Evolutionary conservation across 805 yeast species (phyloP), one percentile per base, ranked within the genome.

Genomic region (Scheffersomyces ergatensis): DNA sequence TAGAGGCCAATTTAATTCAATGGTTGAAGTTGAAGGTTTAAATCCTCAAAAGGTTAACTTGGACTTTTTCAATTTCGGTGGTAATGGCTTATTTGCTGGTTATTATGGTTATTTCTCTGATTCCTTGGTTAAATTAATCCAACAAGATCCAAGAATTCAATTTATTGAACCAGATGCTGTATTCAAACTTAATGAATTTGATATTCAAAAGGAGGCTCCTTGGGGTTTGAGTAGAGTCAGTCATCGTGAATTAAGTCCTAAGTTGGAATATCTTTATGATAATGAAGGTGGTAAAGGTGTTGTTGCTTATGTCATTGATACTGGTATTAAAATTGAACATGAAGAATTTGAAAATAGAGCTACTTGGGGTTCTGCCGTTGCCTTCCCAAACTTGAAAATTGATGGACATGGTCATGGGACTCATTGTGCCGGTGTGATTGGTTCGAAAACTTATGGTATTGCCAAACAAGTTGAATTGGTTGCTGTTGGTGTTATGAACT

Each of bases 371-470:
- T 59, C 54, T n/a, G 61, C 68, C 2, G 48, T 62, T 38, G 58
- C 70, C 3, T 60, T 63, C 53, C 70, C 70, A 8, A 54, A 58
- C 31, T 40, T 64, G n/a, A 52, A 60, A 42, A 41, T 56, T 14
- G 97, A 90, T 57, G 64, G 64, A 8, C 82, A 83, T 50, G 97
- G 97, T 0, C 97, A 89, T 59, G 97, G 96, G 0, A 88, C 97
- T 1, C 97, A 89, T 61, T 95, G 90, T 36, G 96, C 97, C 0
- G 97, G 97, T 3, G 67, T 88, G 11, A 76, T 88, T 40, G 96
- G 92, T 0, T 86, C 96, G 2, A 71, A 65, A 39, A 78, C 82
- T 2, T 89, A 70, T 64, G 97, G 97, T 5, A 93, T 88, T 2
- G 88, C 96, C 14, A 89, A 90, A 58, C 52, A 61, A 18, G 72